Conservation (phyloP, 2,329 filamentous ascomycete species). For the Leptoxyphium fumago region DNA sequence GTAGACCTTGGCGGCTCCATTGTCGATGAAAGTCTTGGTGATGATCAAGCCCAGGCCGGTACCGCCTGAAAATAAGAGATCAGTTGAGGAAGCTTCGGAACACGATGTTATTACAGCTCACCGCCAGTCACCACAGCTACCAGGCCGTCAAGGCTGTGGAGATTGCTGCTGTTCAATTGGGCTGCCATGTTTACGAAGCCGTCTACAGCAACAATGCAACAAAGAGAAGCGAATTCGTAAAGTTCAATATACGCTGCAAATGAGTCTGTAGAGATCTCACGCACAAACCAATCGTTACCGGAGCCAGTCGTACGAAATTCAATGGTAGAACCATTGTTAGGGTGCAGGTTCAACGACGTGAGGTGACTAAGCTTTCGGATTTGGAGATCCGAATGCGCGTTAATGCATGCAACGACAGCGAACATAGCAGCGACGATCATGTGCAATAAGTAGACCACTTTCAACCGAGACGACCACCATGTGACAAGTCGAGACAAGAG, state of each 20-base stretch:
- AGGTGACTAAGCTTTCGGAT: background rate
- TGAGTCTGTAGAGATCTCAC: too few relatives aligned
- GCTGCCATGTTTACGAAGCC: constrained; percentile 6
- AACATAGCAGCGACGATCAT: too few relatives aligned
- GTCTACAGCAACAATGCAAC: too few relatives aligned
- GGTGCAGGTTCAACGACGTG: background rate
- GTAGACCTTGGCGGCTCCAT: constrained; percentile 27
- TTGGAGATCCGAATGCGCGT: background rate
- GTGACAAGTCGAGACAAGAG: too few relatives aligned
- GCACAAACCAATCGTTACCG: too few relatives aligned
- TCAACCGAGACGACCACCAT: too few relatives aligned
- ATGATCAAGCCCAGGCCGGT: constrained; percentile 20
- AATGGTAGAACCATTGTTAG: too few relatives aligned
- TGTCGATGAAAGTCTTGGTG: constrained; percentile 27
- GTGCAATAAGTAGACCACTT: too few relatives aligned
- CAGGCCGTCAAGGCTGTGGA: constrained; percentile 15
- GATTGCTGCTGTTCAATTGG: constrained; percentile 8
- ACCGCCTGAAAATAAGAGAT: constrained; percentile 3
- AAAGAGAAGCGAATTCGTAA: too few relatives aligned
- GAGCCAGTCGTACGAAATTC: too few relatives aligned
- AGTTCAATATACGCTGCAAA: too few relatives aligned
- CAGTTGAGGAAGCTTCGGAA: background rate
- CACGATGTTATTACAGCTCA: constrained; percentile 1
- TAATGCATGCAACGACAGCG: too few relatives aligned
- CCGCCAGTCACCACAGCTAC: constrained; percentile 19